Percentiles rank a stretch among this genome's conserved stretches.
phyloP scores from a whole-genome alignment of 306 rosid genomes.

The Citrullus mucosospermus region DNA sequence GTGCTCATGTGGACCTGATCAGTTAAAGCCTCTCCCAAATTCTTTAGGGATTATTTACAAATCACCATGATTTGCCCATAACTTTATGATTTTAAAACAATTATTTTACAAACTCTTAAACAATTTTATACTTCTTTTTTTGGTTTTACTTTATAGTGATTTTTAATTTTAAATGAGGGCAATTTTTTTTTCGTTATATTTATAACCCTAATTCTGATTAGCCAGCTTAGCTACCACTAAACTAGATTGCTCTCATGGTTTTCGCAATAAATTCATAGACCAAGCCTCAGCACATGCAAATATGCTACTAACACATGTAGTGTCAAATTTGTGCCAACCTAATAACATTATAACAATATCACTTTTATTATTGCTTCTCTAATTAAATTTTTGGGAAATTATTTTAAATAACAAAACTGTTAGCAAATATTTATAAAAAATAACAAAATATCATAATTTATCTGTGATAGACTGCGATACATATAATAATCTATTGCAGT shows the following conservation, averaged over 20 bases:
- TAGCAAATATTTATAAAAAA: no score
- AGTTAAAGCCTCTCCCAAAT: no score
- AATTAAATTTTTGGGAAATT: no score
- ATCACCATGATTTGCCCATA: neutral
- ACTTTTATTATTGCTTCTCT: no score
- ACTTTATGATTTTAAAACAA: neutral
- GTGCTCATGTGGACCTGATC: neutral
- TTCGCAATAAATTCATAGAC: neutral
- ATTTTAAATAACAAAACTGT: no score
- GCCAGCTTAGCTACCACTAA: neutral
- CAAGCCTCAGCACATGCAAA: neutral
- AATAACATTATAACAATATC: neutral
- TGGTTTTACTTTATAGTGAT: neutral
- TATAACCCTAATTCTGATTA: neutral
- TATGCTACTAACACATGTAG: neutral
- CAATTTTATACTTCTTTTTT: neutral
- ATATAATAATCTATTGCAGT: no score
- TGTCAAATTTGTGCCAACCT: neutral
- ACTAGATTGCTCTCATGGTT: neutral
- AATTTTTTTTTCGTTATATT: neutral
- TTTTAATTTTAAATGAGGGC: neutral
- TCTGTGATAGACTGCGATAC: no score
- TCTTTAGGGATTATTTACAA: neutral
- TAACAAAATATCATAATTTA: no score
- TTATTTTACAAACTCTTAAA: neutral